Base-by-base conservation (phyloP, 139 green algal species). In the Tetradesmus obliquus region DNA sequence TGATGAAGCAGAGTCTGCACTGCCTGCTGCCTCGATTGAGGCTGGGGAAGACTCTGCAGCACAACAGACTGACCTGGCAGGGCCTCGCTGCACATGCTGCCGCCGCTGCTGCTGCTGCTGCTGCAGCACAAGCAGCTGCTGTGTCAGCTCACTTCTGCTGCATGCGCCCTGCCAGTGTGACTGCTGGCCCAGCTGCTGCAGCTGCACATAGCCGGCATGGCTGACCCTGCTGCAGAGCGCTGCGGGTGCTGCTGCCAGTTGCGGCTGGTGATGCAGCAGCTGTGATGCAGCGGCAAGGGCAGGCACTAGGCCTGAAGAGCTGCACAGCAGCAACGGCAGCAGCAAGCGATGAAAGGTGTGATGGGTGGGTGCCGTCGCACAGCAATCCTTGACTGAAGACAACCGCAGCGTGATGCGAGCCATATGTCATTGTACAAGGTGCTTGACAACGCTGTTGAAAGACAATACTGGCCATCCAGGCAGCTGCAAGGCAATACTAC, bases 51-150 rank as follows among this genome's bases (percentile, higher is more conserved):
- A 53, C 5, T 76, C 74, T 82, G 74, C n/a, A 12, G 74, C 4
- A 15, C 74, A 82, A 55, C 74, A 54, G 7, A 55, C n/a, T 6
- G 22, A 82, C n/a, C 74, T 15, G 0, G n/a, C n/a, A 82, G 66
- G 60, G 9, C 45, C 9, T 55, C 7, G 45, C 79, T 60, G 6
- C 5, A 20, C 5, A 69, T 72, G 82, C 54, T 74, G 55, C 55
- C 74, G 55, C 55, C 2, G 7, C 45, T 87, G 51, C 55, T 87
- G 82, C 82, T 76, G 82, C 19, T 87, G 82, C 55, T 87, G 55
- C 79, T 84, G 86, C 86, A 72, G 60, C 69, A 84, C 66, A 51
- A 79, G 87, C 55, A 86, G 87, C 87, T 79, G 79, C 7, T 85
- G 55, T 22, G 32, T 2, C 10, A 5, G 20, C 2, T 7, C 55